A percentile compares a stretch with the other conserved stretches of the same genome.
These are phyloP conservation scores for Didymella glomerata DNA, from an alignment of 2,329 filamentous ascomycete species.

Conservation along the genomic window DNA sequence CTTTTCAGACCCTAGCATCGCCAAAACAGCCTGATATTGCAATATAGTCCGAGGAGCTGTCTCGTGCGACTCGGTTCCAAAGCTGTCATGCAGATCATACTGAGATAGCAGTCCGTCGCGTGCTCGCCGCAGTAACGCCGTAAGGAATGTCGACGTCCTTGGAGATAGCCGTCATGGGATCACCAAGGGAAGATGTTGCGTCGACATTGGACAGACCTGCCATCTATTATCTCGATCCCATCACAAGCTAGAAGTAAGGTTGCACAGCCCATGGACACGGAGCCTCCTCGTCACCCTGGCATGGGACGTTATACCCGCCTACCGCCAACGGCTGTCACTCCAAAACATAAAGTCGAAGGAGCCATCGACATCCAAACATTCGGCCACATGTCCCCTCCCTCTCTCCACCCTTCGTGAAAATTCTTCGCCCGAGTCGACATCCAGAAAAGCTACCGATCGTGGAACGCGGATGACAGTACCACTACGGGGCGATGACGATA, in stretches of 20 bases:
- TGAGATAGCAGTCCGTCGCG: neutral
- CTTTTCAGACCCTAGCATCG: neutral
- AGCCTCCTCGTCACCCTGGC: neutral
- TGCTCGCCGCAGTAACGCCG: conserved; percentile 15
- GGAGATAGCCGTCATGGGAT: neutral
- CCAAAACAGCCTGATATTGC: neutral
- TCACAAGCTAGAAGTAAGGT: neutral
- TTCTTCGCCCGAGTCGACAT: no score
- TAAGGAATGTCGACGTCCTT: conserved; percentile 7
- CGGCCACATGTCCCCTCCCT: conserved; percentile 4
- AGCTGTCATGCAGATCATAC: conserved; percentile 1
- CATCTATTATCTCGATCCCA: conserved; percentile 1
- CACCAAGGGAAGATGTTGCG: neutral
- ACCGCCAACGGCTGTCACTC: conserved; percentile 1
- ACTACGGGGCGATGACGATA: neutral
- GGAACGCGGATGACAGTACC: neutral
- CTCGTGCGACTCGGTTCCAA: neutral
- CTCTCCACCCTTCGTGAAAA: neutral
- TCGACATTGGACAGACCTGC: neutral
- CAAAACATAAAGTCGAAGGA: neutral
- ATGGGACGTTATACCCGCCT: conserved; percentile 15
- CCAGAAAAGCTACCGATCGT: neutral
- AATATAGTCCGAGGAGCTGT: neutral
- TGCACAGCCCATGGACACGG: neutral
- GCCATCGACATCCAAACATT: conserved; percentile 10